Percentiles rank a stretch among this genome's conserved stretches.
Evolutionary conservation across 2,329 filamentous ascomycete genomes (phyloP).

Genomic region (Pezicula rhizophila): DNA sequence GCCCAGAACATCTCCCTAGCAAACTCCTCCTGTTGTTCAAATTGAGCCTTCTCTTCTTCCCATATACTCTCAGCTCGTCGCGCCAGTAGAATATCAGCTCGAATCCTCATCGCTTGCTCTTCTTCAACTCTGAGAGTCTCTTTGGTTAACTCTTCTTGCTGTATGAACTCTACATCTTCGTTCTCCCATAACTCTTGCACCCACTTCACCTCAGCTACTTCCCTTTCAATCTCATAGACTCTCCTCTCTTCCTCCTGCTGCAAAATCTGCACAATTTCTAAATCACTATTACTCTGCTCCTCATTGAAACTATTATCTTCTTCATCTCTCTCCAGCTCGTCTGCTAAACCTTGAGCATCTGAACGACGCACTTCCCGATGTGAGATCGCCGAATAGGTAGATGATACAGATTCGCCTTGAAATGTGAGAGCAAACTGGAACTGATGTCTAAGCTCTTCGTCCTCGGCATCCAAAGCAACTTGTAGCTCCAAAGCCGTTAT

Average conservation of each 20-base stretch:
- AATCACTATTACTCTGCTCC: background rate
- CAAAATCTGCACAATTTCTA: background rate
- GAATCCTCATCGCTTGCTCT: background rate
- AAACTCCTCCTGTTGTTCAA: background rate
- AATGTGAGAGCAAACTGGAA: background rate
- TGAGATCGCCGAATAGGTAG: background rate
- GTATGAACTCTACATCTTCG: background rate
- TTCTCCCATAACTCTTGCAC: background rate
- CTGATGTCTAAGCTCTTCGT: background rate
- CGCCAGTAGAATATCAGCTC: background rate
- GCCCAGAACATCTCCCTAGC: background rate
- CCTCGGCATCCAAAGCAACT: background rate
- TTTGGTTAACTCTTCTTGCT: background rate
- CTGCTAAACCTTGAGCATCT: background rate
- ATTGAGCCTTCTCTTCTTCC: background rate
- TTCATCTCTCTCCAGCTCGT: background rate
- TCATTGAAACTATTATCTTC: background rate
- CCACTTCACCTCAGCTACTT: background rate
- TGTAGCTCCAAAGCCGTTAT: background rate
- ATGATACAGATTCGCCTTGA: background rate
- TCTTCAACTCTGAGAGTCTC: background rate
- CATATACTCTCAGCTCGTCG: background rate
- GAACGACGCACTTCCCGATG: background rate
- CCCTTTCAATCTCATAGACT: background rate
- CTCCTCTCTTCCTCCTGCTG: background rate